Conservation (phyloP, 1,139 yeast genomes). For the Scheffersomyces titani region DNA sequence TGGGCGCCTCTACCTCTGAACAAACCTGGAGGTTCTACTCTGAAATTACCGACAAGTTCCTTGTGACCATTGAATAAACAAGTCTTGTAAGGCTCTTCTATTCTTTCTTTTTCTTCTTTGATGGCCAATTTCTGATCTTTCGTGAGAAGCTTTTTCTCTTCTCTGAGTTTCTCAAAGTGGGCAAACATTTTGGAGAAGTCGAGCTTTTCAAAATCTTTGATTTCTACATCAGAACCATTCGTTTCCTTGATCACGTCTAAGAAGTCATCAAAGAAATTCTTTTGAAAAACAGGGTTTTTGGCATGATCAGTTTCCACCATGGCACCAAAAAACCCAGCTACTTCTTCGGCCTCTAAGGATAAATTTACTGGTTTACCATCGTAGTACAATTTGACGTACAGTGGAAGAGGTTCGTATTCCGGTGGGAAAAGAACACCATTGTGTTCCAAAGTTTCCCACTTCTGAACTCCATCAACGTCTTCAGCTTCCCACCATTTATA, state of each 20-base stretch:
- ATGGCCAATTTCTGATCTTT: conserved; percentile 71
- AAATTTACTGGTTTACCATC: conserved; percentile 73
- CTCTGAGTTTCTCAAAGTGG: conserved; percentile 69
- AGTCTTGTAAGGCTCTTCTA: conserved; percentile 79
- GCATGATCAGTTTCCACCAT: conserved; percentile 89
- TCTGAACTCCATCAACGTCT: conserved; percentile 66
- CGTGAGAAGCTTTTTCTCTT: conserved; percentile 68
- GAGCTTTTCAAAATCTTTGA: conserved; percentile 65
- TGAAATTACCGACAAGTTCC: conserved; percentile 90
- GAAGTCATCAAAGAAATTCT: conserved; percentile 85
- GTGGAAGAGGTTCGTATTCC: conserved; percentile 82
- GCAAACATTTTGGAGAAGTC: conserved; percentile 78
- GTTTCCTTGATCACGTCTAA: conserved; percentile 62
- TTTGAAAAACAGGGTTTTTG: conserved; percentile 79
- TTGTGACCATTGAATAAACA: conserved; percentile 85
- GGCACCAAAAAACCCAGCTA: conserved; percentile 93
- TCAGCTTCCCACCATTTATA: conserved; percentile 90
- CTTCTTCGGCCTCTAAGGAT: conserved; percentile 88
- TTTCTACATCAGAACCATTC: conserved; percentile 62
- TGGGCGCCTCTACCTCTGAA: conserved; percentile 97
- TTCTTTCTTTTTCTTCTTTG: conserved; percentile 69
- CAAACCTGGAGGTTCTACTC: conserved; percentile 94
- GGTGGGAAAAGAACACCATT: conserved; percentile 95
- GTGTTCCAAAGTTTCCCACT: conserved; percentile 87
- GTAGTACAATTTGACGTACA: conserved; percentile 73